Percentiles rank a stretch among this genome's conserved stretches.
Conservation (phyloP, 2,329 filamentous ascomycete genomes). For the Xylariales sp. region DNA sequence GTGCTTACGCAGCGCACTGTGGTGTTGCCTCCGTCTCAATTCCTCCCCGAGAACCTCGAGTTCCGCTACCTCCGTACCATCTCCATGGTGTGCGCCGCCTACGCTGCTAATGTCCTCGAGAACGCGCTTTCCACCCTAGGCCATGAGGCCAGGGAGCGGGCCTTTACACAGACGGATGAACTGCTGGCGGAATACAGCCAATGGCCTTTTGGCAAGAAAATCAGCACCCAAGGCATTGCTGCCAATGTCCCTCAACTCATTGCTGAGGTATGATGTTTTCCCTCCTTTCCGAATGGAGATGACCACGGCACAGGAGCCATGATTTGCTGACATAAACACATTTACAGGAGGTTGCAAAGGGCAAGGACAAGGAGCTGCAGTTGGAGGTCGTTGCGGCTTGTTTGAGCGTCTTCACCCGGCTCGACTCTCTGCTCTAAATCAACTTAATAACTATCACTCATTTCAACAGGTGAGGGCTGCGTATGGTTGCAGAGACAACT, state of each 20-base stretch:
- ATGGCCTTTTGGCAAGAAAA: constrained; percentile 90
- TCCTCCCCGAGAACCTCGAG: constrained; percentile 89
- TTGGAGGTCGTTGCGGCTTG: constrained; percentile 96
- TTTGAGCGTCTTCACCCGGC: constrained; percentile 92
- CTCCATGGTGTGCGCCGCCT: constrained; percentile 95
- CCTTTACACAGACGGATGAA: constrained; percentile 96
- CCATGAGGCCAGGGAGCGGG: constrained; percentile 89
- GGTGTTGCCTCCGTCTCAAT: constrained; percentile 79
- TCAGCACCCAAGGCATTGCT: constrained; percentile 75
- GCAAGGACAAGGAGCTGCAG: constrained; percentile 92
- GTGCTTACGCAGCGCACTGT: constrained; percentile 92
- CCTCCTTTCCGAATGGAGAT: too few relatives aligned
- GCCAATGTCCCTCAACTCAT: constrained; percentile 89
- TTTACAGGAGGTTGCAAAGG: constrained; percentile 68
- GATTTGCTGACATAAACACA: background rate
- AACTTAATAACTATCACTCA: too few relatives aligned
- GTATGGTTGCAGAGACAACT: too few relatives aligned
- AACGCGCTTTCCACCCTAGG: constrained; percentile 93
- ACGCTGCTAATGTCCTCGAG: constrained; percentile 96
- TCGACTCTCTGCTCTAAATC: constrained; percentile 87
- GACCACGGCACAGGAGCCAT: background rate
- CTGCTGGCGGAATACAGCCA: constrained; percentile 90
- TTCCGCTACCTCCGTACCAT: constrained; percentile 91
- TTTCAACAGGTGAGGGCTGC: too few relatives aligned
- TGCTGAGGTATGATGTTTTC: constrained; percentile 56